Conservation (phyloP, 257 asterid genomes). For the Capsicum pubescens region DNA sequence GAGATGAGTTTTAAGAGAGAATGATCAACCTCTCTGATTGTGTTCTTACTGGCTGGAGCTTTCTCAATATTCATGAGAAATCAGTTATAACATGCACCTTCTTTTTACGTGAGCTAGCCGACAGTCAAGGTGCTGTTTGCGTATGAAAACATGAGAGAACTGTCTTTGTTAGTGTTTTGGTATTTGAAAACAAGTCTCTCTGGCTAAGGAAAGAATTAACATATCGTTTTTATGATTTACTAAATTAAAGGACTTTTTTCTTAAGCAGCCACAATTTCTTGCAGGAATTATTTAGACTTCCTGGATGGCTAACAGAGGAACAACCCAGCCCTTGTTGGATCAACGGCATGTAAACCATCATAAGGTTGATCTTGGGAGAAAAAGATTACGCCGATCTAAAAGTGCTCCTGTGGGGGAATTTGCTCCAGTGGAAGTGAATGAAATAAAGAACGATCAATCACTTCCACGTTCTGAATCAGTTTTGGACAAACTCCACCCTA, state of each 20-base stretch:
- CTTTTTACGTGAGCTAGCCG: neutral
- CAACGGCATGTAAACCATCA: constrained; percentile 32
- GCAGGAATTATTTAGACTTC: neutral
- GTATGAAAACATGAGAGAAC: neutral
- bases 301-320: constrained; percentile 26
- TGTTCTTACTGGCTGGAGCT: neutral
- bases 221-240: neutral
- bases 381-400: constrained; percentile 69
- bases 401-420: constrained; percentile 71
- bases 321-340: constrained; percentile 41
- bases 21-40: neutral
- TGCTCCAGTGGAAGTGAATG: constrained; percentile 50
- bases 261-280: neutral
- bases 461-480: constrained; percentile 44
- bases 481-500: constrained; percentile 56
- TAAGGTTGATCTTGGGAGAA: constrained; percentile 41
- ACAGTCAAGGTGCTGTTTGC: constrained; percentile 1
- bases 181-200: constrained; percentile 3
- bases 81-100: neutral
- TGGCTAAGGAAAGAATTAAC: neutral
- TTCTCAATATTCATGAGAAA: constrained; percentile 14
- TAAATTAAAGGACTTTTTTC: neutral
- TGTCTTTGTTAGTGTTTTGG: constrained; percentile 1
- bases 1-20: neutral
- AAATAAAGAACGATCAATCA: constrained; percentile 31